Conservation (phyloP, 2,329 filamentous ascomycete genomes). For the Cladobotryum mycophilum region DNA sequence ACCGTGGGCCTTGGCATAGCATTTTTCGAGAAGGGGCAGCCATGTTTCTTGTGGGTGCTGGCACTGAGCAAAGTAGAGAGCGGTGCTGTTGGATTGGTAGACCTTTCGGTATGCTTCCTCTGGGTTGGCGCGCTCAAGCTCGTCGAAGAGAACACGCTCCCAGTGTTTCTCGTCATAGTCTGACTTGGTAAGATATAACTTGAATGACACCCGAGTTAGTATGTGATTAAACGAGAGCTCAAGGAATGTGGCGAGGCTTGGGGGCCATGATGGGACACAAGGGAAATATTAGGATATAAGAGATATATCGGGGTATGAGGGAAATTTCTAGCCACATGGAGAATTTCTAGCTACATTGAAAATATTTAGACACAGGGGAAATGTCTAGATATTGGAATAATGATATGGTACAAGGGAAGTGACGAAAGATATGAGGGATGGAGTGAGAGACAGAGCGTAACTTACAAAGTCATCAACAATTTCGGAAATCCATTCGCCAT, state of each 20-base stretch:
- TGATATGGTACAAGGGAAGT: neutral
- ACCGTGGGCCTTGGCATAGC: conserved; percentile 74
- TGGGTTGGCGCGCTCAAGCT: conserved; percentile 42
- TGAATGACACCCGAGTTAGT: neutral
- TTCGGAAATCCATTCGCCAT: conserved; percentile 64
- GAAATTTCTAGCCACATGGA: too few relatives aligned
- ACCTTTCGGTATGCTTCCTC: conserved; percentile 59
- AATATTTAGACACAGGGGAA: too few relatives aligned
- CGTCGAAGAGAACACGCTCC: conserved; percentile 38
- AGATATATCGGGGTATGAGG: too few relatives aligned
- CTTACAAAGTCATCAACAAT: conserved; percentile 50
- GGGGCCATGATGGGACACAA: neutral
- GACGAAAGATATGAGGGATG: neutral
- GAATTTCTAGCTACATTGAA: too few relatives aligned
- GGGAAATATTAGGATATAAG: too few relatives aligned
- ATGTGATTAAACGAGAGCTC: neutral
- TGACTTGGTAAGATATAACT: conserved; percentile 48
- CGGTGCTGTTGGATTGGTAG: conserved; percentile 67
- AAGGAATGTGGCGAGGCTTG: too few relatives aligned
- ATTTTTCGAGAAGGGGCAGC: conserved; percentile 73
- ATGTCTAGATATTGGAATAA: too few relatives aligned
- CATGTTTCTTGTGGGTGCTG: conserved; percentile 71
- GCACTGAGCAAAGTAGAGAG: conserved; percentile 72
- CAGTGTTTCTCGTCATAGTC: conserved; percentile 55
- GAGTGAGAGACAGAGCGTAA: too few relatives aligned